phyloP scores from a whole-genome alignment of 345 rosid species.

The Isatis tinctoria region DNA sequence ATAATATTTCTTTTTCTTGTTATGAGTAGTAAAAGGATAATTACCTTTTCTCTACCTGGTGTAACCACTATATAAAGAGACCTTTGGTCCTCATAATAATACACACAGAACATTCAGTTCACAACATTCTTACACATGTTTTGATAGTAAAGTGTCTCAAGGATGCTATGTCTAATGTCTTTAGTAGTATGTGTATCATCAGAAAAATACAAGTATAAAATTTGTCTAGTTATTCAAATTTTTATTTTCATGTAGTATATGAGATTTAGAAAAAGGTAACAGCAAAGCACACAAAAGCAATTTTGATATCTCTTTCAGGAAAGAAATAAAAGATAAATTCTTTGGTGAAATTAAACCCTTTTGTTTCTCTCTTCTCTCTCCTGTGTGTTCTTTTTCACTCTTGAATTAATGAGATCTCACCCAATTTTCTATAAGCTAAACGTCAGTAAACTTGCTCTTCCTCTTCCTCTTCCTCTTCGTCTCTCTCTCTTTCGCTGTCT shows the following conservation, averaged over 20 bases:
- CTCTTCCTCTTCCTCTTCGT: no score
- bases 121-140: not conserved
- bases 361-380: not conserved
- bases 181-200: not conserved
- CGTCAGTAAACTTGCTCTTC: not conserved
- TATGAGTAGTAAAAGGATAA: no score
- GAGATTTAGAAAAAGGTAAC: slow-evolving; percentile 5
- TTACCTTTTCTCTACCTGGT: no score
- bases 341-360: not conserved
- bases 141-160: not conserved
- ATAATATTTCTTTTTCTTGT: no score
- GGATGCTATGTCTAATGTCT: no score
- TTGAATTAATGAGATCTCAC: not conserved
- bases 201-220: not conserved
- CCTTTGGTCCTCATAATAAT: no score
- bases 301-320: not conserved
- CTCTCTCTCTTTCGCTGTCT: not conserved
- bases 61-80: no score
- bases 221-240: not conserved
- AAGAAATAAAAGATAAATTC: not conserved
- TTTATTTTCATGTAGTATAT: not conserved
- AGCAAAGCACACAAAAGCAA: slow-evolving; percentile 10
- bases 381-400: not conserved
- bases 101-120: no score
- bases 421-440: not conserved